A percentile compares a stretch with the other conserved stretches of the same genome.
Conservation (phyloP, 331 rosid genomes). For the Malus hybrid region DNA sequence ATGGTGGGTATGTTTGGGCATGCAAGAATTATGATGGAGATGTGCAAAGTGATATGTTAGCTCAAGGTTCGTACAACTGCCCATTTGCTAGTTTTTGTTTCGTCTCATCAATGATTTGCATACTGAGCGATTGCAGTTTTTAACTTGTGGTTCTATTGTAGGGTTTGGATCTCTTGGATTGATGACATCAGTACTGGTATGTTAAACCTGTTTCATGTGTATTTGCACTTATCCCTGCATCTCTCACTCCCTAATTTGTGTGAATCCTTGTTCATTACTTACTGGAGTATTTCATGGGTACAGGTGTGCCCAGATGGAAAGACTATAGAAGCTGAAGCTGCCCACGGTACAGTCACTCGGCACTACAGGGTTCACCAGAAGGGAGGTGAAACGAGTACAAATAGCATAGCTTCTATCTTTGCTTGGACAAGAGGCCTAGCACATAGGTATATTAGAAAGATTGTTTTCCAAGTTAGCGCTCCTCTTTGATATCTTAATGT, state of each 20-base stretch:
- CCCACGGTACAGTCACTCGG: conserved; percentile 96
- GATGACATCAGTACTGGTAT: conserved; percentile 98
- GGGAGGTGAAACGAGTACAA: conserved; percentile 99
- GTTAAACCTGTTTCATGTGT: conserved; percentile 2
- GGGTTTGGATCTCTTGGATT: conserved; percentile 97
- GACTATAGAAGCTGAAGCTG: conserved; percentile 99
- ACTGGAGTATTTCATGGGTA: conserved; percentile 15
- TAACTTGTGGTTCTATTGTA: conserved; percentile 25
- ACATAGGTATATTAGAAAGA: conserved; percentile 56
- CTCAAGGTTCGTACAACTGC: conserved; percentile 65
- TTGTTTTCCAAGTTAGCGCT: neutral
- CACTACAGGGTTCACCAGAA: conserved; percentile 97
- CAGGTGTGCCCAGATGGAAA: conserved; percentile 99
- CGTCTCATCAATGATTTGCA: neutral
- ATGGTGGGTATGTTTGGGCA: conserved; percentile 99
- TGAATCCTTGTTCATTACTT: neutral
- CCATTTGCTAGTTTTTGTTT: neutral
- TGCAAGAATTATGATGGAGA: conserved; percentile 99
- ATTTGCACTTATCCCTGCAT: neutral
- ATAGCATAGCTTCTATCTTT: conserved; percentile 96
- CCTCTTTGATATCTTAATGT: neutral
- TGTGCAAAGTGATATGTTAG: conserved; percentile 95
- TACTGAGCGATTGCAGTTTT: neutral
- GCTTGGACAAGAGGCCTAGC: conserved; percentile 98
- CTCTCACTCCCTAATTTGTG: neutral